These are phyloP conservation scores for Actinidia polygama DNA, from an alignment of 179 eudicot species.

Conservation along the genomic window DNA sequence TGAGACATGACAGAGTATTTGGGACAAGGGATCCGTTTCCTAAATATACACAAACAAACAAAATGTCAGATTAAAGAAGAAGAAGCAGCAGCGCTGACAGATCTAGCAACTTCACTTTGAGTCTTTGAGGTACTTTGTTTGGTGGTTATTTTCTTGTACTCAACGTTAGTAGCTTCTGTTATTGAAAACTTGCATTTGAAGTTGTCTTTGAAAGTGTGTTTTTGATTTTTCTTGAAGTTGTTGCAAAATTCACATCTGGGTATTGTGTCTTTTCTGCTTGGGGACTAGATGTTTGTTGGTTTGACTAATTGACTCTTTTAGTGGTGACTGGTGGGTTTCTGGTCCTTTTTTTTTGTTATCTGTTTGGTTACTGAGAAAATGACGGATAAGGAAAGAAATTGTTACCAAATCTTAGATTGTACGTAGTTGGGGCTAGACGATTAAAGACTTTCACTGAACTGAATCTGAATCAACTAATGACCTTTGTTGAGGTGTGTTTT, in stretches of 20 bases:
- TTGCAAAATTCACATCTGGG: constrained; percentile 25
- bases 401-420: background rate
- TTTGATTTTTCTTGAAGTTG: constrained; percentile 23
- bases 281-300: background rate
- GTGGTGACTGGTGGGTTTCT: background rate
- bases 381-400: constrained; percentile 5
- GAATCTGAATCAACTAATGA: background rate
- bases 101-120: constrained; percentile 19
- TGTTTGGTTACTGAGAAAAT: constrained; percentile 24
- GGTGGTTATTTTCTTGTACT: background rate
- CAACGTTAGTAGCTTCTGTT: constrained; percentile 12
- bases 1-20: too few species aligned
- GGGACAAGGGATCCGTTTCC: too few species aligned
- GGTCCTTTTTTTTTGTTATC: background rate
- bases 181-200: background rate
- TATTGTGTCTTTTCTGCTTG: background rate
- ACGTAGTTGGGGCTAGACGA: background rate
- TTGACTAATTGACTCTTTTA: constrained; percentile 6
- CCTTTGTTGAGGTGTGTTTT: constrained; percentile 14
- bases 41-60: too few species aligned
- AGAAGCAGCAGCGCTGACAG: constrained; percentile 22
- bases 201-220: constrained; percentile 13
- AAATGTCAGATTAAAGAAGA: background rate
- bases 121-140: constrained; percentile 5
- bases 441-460: background rate